Conservation (phyloP, 2,329 filamentous ascomycete genomes). For the Epichloe glyceriae region DNA sequence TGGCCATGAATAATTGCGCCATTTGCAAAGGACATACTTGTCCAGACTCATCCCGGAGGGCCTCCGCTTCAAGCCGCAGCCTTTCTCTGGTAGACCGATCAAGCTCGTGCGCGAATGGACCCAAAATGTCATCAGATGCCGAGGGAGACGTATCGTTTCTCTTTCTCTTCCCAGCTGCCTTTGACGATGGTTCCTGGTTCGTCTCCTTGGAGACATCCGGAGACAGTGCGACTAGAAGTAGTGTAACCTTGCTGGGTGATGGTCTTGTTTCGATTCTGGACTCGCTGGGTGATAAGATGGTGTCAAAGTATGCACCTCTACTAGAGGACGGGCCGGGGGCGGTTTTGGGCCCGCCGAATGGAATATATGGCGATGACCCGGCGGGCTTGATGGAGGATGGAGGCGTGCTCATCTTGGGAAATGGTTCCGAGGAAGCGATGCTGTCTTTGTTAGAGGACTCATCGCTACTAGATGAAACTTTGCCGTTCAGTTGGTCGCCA, state of each 20-base stretch:
- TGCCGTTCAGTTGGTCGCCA: neutral
- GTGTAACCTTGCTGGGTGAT: neutral
- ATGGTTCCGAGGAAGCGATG: neutral
- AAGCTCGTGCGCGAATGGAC: neutral
- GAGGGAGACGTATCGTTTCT: neutral
- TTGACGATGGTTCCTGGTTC: neutral
- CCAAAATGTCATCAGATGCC: neutral
- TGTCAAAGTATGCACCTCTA: neutral
- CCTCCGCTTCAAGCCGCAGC: neutral
- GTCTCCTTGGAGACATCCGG: neutral
- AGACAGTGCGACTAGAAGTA: neutral
- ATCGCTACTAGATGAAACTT: neutral
- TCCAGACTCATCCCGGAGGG: conserved; percentile 8
- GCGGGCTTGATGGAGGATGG: neutral
- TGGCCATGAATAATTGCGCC: conserved; percentile 11
- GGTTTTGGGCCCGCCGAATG: neutral
- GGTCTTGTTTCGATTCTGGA: neutral
- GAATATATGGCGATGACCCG: neutral
- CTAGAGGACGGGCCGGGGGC: neutral
- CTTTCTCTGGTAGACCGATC: neutral
- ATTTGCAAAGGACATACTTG: conserved; percentile 10
- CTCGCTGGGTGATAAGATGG: neutral
- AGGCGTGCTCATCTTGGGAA: neutral
- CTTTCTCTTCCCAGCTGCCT: neutral
- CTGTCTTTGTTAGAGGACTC: neutral